Evolutionary conservation across 371 early-diverging fungal species (phyloP).

Genomic region (Lichtheimia corymbifera): DNA sequence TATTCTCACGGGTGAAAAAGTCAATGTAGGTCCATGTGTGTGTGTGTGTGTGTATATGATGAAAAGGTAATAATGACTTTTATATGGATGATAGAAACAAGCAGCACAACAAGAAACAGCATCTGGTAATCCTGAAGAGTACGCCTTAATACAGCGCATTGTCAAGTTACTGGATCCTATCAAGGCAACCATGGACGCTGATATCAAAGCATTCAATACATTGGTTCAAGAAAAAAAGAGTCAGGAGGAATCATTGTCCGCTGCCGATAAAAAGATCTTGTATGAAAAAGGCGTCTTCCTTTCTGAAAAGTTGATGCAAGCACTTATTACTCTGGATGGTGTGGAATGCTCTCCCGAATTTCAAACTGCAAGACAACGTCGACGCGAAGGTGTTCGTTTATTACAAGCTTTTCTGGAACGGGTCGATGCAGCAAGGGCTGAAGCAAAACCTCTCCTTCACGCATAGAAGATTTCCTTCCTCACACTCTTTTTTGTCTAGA

Average conservation of each 20-base stretch:
- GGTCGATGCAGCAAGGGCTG: constrained; percentile 46
- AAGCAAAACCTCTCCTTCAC: constrained; percentile 3
- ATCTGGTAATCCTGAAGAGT: constrained; percentile 56
- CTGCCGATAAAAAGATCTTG: constrained; percentile 31
- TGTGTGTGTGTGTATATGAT: not conserved
- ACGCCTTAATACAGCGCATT: constrained; percentile 38
- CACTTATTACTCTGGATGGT: constrained; percentile 54
- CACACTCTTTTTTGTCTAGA: no score
- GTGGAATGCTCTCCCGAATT: constrained; percentile 57
- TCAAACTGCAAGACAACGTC: constrained; percentile 58
- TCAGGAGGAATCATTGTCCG: constrained; percentile 2
- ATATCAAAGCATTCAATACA: constrained; percentile 21
- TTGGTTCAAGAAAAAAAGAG: constrained; percentile 12
- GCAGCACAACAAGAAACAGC: constrained; percentile 50
- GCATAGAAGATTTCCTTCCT: not conserved
- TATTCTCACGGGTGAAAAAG: constrained; percentile 54
- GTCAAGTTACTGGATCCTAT: constrained; percentile 26
- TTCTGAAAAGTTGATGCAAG: constrained; percentile 60
- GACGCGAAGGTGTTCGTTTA: constrained; percentile 58
- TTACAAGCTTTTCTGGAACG: constrained; percentile 52
- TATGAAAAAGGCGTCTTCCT: constrained; percentile 49
- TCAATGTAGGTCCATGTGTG: constrained; percentile 41
- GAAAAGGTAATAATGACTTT: not conserved
- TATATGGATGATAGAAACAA: constrained; percentile 33
- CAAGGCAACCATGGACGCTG: constrained; percentile 10